A percentile compares a stretch with the other conserved stretches of the same genome.
Evolutionary conservation across 305 asterid species (phyloP).

Genomic region (Fraxinus greggii): DNA sequence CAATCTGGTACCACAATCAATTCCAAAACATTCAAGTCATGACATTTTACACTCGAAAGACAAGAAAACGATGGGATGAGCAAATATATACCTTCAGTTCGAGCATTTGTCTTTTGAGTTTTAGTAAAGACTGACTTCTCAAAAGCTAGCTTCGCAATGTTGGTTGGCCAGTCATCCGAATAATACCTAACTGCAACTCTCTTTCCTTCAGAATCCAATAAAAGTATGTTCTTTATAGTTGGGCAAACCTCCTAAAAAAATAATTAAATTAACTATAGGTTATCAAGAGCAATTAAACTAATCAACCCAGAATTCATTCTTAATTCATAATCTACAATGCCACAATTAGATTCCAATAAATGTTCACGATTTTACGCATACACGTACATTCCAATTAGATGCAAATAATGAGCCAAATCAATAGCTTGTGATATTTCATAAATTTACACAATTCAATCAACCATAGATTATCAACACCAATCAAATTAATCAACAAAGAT

Average conservation of each 20-base stretch:
- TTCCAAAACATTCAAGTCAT: neutral
- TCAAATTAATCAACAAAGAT: neutral
- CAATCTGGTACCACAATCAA: neutral
- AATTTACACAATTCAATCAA: neutral
- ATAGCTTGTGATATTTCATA: neutral
- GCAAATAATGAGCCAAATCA: neutral
- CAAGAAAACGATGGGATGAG: neutral
- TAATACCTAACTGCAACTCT: constrained; percentile 89
- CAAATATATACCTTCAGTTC: constrained; percentile 66
- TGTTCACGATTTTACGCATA: neutral
- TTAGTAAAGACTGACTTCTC: constrained; percentile 78
- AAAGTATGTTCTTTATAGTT: constrained; percentile 73
- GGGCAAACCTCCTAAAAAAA: constrained; percentile 75
- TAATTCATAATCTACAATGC: neutral
- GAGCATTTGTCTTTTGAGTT: constrained; percentile 92
- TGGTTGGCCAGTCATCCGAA: constrained; percentile 85
- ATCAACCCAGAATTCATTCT: neutral
- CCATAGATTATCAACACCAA: neutral
- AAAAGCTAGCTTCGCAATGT: constrained; percentile 69
- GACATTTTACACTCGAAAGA: neutral
- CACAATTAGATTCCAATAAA: neutral
- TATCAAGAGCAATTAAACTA: neutral
- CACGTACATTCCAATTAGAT: neutral
- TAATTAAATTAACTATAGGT: constrained; percentile 15
- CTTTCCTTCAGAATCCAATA: constrained; percentile 89